Base-by-base conservation (phyloP, 2,329 filamentous ascomycete genomes). In the Alternaria metachromatica region DNA sequence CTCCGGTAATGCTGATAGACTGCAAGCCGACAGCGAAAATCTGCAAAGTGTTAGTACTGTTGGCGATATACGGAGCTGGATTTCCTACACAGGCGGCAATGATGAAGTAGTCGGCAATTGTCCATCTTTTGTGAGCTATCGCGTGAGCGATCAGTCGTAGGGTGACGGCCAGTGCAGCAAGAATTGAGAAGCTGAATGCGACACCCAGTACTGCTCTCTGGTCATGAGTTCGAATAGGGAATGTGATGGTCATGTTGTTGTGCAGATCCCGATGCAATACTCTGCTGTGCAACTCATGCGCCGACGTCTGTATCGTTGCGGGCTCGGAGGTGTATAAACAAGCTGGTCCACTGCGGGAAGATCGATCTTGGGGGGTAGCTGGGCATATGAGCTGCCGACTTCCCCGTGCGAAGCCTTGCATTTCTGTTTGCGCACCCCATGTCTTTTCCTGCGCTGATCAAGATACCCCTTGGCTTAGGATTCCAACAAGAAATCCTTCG, bases 41-140 rank as follows among this genome's bases (percentile, higher is more conserved):
- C 51, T 55, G n/a, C 5, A 26, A 13, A 6, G 4, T 41, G 15
- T 55, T 26, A 55, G 51, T 7, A 26, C 10, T 43, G 30, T 12
- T 20, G 28, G n/a, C 51, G 21, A 21, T 55, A 13, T 33, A 10
- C n/a, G 23, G 41, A 11, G 25, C 33, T 55, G 3, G 4, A 23
- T 5, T 25, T 43, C 51, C 20, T 43, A 55, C 51, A 43, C 51
- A 55, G 51, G 33, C 51, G 15, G 21, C 30, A 33, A 55, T 55
- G 51, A 55, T 55, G 21, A 55, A 21, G 30, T 55, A 55, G 51
- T 55, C 51, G 30, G 30, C 37, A 5, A 21, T 23, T 55, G 33
- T 55, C 51, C 51, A 55, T 26, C 51, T 43, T 43, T 55, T 55
- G 51, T 37, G 51, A 21, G 51, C 51, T 3, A 55, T 55, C 33